Conservation (phyloP, 2,329 filamentous ascomycete species). For the Colletotrichum ledebouriae region DNA sequence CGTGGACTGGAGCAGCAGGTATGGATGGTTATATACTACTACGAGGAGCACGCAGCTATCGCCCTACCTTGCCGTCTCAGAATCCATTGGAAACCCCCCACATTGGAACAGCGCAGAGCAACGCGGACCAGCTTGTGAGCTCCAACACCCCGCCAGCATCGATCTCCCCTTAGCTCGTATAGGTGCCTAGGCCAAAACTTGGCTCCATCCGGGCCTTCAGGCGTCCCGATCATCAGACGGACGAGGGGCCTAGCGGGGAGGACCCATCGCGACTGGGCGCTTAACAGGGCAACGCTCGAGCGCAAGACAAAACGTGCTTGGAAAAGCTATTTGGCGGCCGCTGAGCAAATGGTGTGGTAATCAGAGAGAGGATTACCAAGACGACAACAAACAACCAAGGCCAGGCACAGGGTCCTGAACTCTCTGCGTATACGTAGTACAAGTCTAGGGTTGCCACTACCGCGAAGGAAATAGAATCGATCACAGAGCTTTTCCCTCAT, state of each 20-base stretch:
- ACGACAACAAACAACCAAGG: neutral
- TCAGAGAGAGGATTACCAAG: constrained; percentile 35
- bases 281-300: neutral
- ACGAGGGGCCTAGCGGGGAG: constrained; percentile 50
- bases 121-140: constrained; percentile 5
- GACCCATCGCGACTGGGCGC: neutral
- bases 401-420: neutral
- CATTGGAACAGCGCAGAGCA: constrained; percentile 24
- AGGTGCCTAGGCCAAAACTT: constrained; percentile 2
- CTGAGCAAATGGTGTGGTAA: constrained; percentile 41
- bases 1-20: neutral
- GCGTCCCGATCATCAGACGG: constrained; percentile 31
- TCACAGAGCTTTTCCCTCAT: constrained; percentile 5
- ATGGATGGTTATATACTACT: constrained; percentile 32
- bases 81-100: constrained; percentile 31
- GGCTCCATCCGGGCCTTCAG: constrained; percentile 20
- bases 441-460: neutral
- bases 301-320: neutral
- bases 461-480: constrained; percentile 12
- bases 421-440: too few species aligned
- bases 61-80: constrained; percentile 28
- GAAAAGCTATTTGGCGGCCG: constrained; percentile 5
- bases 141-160: constrained; percentile 5
- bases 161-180: neutral
- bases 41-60: neutral